A percentile compares a stretch with the other conserved stretches of the same genome.
phyloP scores from a whole-genome alignment of 2,329 filamentous ascomycete species.

The Diplodia sapinea region DNA sequence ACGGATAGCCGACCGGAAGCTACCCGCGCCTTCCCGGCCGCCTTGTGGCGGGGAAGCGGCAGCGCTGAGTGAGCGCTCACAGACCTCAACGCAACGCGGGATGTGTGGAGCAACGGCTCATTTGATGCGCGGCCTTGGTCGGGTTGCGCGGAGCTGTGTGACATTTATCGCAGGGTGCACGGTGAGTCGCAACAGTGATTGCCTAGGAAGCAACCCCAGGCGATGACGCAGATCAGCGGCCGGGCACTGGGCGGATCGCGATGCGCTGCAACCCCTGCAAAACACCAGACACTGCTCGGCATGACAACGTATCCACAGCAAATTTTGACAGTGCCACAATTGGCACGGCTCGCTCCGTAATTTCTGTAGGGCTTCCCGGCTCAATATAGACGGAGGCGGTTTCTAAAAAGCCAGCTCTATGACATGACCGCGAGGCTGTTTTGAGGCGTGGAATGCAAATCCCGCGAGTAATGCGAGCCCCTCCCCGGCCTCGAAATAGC shows the following conservation, averaged over 20 bases:
- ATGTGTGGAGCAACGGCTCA: neutral
- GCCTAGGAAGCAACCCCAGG: conserved; percentile 17
- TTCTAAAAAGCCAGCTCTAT: neutral
- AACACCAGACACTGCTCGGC: conserved; percentile 23
- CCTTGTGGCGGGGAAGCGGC: conserved; percentile 16
- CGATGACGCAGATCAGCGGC: conserved; percentile 23
- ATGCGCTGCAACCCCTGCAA: conserved; percentile 15
- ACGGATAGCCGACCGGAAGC: conserved; percentile 13
- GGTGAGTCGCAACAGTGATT: conserved; percentile 13
- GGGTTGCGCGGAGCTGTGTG: neutral
- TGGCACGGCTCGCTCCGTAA: conserved; percentile 12
- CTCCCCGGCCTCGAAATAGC: neutral
- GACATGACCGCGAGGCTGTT: neutral
- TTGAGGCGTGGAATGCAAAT: too few species aligned
- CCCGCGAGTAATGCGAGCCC: neutral
- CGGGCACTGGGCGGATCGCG: conserved; percentile 14
- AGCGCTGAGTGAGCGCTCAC: neutral
- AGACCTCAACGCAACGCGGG: neutral
- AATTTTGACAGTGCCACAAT: conserved; percentile 18
- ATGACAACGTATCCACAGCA: conserved; percentile 27
- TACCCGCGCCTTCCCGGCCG: conserved; percentile 14
- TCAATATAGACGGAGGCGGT: conserved; percentile 4
- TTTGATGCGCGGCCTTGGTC: neutral
- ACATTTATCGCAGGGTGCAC: neutral
- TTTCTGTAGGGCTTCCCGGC: neutral